Evolutionary conservation across 108 stramenopile species (phyloP), one percentile per base, ranked within the genome.

Genomic region (Aurantiochytrium sp.): DNA sequence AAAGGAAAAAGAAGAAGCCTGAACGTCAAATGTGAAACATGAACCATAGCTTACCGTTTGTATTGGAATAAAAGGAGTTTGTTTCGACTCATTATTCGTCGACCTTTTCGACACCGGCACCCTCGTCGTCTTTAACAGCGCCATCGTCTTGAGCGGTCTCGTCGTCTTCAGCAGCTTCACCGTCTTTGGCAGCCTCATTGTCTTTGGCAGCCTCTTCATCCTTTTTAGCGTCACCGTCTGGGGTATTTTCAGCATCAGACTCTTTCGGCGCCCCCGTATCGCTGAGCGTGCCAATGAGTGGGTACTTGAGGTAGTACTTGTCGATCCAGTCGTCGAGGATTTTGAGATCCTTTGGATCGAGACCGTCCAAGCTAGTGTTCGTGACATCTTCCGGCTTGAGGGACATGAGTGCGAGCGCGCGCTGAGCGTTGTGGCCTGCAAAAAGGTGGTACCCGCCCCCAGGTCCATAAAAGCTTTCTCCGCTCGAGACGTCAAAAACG

Each of bases 381-480:
- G 19, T 45, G 51, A 83, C 76, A 35, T 83, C 76, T 28, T 83
- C 76, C 18, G 45, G 76, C n/a, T 83, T 83, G 10, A 83, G 51
- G 51, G 49, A 53, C 76, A 83, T 83, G 49, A 83, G 76, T 8
- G 76, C 76, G 49, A 83, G 76, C 16, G 76, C 76, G 45, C 76
- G 76, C 51, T 83, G 76, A 23, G 76, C 76, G 76, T 83, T 83
- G 76, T 83, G 76, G 23, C 76, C 76, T 8, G 76, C 76, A 28
- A 83, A 83, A 1, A 83, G 51, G 28, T 83, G 76, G 51, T 83
- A 83, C 8, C 76, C 76, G 6, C 76, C 76, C 6, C 76, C 76
- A 53, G 76, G 76, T 8, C 76, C 76, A 53, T 83, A 83, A 4
- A 83, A 83, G 51, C 76, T 83, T 16, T 47, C 45, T 6, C 76